phyloP scores from a whole-genome alignment of 305 asterid species.

The Ajuga reptans region DNA sequence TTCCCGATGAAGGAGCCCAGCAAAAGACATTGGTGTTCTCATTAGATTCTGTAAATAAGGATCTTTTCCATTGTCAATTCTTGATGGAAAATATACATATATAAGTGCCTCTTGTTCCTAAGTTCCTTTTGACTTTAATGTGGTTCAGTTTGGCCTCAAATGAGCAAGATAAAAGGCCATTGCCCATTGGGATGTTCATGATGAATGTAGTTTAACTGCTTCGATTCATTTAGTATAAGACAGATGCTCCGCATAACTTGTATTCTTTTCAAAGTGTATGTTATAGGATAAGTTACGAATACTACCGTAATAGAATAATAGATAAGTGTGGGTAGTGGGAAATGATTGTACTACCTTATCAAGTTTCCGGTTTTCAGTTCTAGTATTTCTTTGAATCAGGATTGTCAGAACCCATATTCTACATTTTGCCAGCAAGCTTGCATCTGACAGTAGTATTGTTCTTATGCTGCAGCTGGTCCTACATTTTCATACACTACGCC shows the following conservation, averaged over 20 bases:
- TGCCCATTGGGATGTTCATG: not conserved
- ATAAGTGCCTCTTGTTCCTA: not conserved
- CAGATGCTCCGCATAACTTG: not conserved
- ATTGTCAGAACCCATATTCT: not conserved
- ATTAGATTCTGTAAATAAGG: not conserved
- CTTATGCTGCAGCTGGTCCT: constrained; percentile 74
- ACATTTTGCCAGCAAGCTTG: constrained; percentile 3
- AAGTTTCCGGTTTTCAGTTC: not conserved
- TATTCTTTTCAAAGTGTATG: not conserved
- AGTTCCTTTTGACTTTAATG: too few relatives aligned
- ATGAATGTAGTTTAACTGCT: not conserved
- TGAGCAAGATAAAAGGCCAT: not conserved
- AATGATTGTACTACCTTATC: constrained; percentile 3
- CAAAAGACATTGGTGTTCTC: not conserved
- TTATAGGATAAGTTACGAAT: not conserved
- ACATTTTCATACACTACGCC: constrained; percentile 84
- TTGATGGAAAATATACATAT: not conserved
- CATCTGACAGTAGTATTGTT: constrained; percentile 19
- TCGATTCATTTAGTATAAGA: too few relatives aligned
- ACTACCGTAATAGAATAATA: too few relatives aligned
- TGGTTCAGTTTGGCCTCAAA: too few relatives aligned
- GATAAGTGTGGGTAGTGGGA: not conserved
- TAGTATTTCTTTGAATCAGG: not conserved
- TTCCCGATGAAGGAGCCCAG: too few relatives aligned
- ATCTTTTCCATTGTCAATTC: not conserved